Base-by-base conservation (phyloP, 768 basidiomycete genomes). In the Lyophyllum atratum region DNA sequence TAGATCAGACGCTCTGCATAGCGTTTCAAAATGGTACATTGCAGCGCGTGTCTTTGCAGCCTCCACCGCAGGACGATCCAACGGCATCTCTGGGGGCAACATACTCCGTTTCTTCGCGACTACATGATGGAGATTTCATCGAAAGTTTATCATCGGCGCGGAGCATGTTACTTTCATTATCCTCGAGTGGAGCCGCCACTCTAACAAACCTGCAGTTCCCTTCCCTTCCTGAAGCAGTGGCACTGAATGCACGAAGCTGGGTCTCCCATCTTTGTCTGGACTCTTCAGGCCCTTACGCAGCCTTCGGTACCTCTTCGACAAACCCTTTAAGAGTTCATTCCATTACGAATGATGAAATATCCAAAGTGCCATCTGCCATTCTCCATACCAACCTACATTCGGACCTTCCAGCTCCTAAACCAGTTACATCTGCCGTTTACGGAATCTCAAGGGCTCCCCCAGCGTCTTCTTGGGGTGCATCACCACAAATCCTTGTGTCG, bases 401-500 rank as follows among this genome's bases (percentile, higher is more conserved):
- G 3, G 62, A 48, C 59, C 40, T 7, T 43, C 56, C 46, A 56
- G 52, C 40, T 65, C 69, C 68, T 31, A 56, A 49, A 12, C 57
- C 63, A 37, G 60, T 70, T 8, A 67, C 62, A 3, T 81, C 85
- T 31, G 89, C 91, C 1, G 92, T 92, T 10, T 93, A 92, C 72
- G 87, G 82, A 42, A 82, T 94, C 67, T 74, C 83, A 8, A 75
- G 74, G 24, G 82, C 83, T 7, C 86, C 89, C 0, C 76, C 78
- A 0, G 77, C 82, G 25, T 85, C 86, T 21, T 83, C 86, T 1
- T 85, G 87, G 80, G 90, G 91, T 3, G 72, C 81, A 1, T 88
- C 89, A 3, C 84, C 88, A 17, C 80, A 90, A 64, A 80, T 91
- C 19, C 54, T 94, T 22, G 78, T 91, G 34, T 87, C 89, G 1